Conservation (phyloP, 192 early-diverging fungal species). For the Podila clonocystis region DNA sequence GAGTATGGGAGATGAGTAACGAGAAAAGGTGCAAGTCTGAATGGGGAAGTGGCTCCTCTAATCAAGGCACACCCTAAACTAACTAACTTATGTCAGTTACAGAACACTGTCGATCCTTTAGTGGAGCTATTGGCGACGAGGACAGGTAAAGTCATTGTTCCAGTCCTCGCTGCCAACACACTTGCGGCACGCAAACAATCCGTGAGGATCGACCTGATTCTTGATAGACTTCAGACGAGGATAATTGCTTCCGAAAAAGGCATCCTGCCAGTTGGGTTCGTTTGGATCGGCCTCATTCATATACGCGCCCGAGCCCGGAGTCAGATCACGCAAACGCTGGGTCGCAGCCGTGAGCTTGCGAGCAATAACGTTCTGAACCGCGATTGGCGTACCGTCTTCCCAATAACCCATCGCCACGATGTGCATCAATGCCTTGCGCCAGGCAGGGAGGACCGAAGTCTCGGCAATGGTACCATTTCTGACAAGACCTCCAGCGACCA, state of each 20-base stretch:
- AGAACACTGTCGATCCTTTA: too few species aligned
- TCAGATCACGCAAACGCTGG: constrained; percentile 23
- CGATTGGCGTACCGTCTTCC: constrained; percentile 3
- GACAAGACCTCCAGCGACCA: constrained; percentile 34
- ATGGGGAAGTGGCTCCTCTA: too few species aligned
- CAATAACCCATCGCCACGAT: constrained; percentile 4
- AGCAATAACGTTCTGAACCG: neutral
- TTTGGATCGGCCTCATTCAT: constrained; percentile 57
- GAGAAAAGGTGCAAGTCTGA: too few species aligned
- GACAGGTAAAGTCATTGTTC: constrained; percentile 8
- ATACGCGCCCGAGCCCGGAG: constrained; percentile 57
- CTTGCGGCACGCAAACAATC: constrained; percentile 43
- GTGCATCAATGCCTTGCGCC: constrained; percentile 45
- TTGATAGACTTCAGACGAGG: constrained; percentile 51
- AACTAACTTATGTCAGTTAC: too few species aligned
- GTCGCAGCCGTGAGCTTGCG: constrained; percentile 6
- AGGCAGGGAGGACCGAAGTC: constrained; percentile 41
- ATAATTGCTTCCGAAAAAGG: constrained; percentile 63
- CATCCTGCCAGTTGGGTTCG: constrained; percentile 54
- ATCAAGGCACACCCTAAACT: too few species aligned
- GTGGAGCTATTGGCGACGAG: too few species aligned
- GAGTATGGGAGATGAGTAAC: too few species aligned
- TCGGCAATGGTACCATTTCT: constrained; percentile 14
- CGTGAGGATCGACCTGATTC: constrained; percentile 52
- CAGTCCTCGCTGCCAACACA: constrained; percentile 49